Conservation (phyloP, 805 yeast species). For the Metschnikowia cubensis region DNA sequence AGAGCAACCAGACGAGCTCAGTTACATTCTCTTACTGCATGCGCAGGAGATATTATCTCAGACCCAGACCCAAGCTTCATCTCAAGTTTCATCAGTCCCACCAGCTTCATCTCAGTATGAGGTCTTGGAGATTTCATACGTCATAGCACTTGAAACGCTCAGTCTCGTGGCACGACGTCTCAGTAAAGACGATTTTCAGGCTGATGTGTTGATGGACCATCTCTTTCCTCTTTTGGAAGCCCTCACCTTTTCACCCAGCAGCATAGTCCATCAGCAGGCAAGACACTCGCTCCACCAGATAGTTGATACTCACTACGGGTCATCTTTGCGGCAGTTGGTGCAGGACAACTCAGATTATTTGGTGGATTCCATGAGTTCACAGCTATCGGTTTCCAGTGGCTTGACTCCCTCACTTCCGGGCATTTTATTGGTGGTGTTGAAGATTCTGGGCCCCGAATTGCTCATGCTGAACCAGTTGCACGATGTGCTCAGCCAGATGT, state of each 20-base stretch:
- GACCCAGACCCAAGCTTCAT: conserved; percentile 4
- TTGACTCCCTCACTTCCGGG: conserved; percentile 72
- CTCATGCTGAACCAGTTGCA: conserved; percentile 53
- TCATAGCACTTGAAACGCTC: conserved; percentile 46
- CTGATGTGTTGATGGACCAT: conserved; percentile 61
- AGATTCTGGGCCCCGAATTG: conserved; percentile 64
- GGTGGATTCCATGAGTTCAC: conserved; percentile 70
- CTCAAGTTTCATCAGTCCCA: too few species aligned
- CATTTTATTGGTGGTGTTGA: conserved; percentile 64
- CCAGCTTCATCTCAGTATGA: not conserved
- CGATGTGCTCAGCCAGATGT: conserved; percentile 72
- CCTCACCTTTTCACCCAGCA: conserved; percentile 50
- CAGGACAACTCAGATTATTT: conserved; percentile 73
- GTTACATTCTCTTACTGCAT: conserved; percentile 28
- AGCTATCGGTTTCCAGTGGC: conserved; percentile 58
- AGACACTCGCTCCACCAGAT: conserved; percentile 47
- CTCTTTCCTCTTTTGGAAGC: conserved; percentile 71
- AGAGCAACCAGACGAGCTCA: conserved; percentile 21
- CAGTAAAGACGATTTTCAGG: conserved; percentile 29
- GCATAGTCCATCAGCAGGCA: conserved; percentile 53
- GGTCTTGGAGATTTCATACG: conserved; percentile 25
- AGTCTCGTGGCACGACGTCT: conserved; percentile 25
- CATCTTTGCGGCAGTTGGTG: conserved; percentile 55
- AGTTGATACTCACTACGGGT: conserved; percentile 44
- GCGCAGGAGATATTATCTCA: conserved; percentile 43